Evolutionary conservation across 495 filamentous ascomycete species (phyloP), one percentile per base, ranked within the genome.

Genomic region (Xylaria longipes): DNA sequence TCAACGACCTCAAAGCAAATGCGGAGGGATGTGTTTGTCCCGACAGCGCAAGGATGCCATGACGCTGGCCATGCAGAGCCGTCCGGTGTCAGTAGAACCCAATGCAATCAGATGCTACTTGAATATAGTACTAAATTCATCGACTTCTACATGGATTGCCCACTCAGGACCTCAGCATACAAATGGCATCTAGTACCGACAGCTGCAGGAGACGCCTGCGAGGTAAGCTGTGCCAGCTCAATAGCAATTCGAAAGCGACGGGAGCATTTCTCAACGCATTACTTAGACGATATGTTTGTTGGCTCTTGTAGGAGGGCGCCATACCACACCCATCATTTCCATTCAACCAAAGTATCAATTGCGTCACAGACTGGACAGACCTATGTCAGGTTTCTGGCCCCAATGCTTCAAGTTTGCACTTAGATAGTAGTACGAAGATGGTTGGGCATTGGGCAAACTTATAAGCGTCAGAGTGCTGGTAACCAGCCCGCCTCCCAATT

Each of bases 121-220:
- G 57, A 37, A 37, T 46, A 46, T 39, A 37, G 62, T 65, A 31
- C 41, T 14, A 15, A 11, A 20, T 46, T 46, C 45, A 27, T 56
- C 7, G 27, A 45, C 35, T 29, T 39, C 3, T 5, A 64, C 41
- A 54, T 41, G 46, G 25, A 56, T 37, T 48, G 56, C 45, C 35
- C 33, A 22, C 46, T 62, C 27, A 69, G 31, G 68, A 5, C 27
- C 27, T 65, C 33, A 35, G 22, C 35, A 41, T 27, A 64, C 68
- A 15, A 33, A 70, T 63, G 68, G 68, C 60, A 70, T 41, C 45
- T 45, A 57, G 22, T 45, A 22, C 68, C 68, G 68, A 70, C 58
- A 50, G 43, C 46, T 70, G 68, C 68, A 70, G 58, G 20, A 54
- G 58, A 56, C 35, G 41, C 3, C 35, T 68, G 37, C 35, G 48